Conservation (phyloP, 2,329 filamentous ascomycete species). For the Neoascochyta sp. region DNA sequence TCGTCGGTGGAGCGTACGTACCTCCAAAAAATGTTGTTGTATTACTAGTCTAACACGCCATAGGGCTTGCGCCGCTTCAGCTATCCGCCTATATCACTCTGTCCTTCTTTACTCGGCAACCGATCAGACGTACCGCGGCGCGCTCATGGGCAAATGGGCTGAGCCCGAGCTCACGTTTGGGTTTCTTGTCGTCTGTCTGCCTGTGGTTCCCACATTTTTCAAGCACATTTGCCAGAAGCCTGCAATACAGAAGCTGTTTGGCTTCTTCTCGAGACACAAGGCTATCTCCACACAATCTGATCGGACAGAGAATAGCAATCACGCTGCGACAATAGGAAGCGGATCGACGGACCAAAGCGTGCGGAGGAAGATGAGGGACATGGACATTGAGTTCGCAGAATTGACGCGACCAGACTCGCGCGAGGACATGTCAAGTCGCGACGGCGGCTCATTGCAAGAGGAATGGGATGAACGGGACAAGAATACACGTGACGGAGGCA, state of each 20-base stretch:
- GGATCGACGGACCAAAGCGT: conserved; percentile 1
- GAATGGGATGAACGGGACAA: too few relatives aligned
- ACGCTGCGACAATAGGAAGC: background rate
- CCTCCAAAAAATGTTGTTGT: too few relatives aligned
- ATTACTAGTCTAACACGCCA: background rate
- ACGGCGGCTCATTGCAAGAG: too few relatives aligned
- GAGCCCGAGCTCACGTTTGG: conserved; percentile 14
- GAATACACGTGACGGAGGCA: too few relatives aligned
- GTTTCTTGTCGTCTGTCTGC: conserved; percentile 13
- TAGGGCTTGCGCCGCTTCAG: conserved; percentile 11
- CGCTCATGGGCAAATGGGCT: conserved; percentile 14
- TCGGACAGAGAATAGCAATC: too few relatives aligned
- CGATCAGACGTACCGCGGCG: conserved; percentile 12
- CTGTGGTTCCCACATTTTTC: conserved; percentile 12
- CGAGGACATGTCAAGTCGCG: too few relatives aligned
- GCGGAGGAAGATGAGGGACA: conserved; percentile 5
- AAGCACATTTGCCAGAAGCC: conserved; percentile 4
- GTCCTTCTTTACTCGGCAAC: conserved; percentile 5
- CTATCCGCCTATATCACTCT: conserved; percentile 11
- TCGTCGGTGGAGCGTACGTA: conserved; percentile 12
- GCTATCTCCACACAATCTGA: too few relatives aligned
- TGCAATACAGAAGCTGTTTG: background rate
- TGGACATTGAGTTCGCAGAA: conserved; percentile 11
- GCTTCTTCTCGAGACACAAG: too few relatives aligned
- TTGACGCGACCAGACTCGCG: too few relatives aligned